These are phyloP conservation scores for Selenicereus undatus DNA, from an alignment of 148 eudicot species.

Conservation along the genomic window DNA sequence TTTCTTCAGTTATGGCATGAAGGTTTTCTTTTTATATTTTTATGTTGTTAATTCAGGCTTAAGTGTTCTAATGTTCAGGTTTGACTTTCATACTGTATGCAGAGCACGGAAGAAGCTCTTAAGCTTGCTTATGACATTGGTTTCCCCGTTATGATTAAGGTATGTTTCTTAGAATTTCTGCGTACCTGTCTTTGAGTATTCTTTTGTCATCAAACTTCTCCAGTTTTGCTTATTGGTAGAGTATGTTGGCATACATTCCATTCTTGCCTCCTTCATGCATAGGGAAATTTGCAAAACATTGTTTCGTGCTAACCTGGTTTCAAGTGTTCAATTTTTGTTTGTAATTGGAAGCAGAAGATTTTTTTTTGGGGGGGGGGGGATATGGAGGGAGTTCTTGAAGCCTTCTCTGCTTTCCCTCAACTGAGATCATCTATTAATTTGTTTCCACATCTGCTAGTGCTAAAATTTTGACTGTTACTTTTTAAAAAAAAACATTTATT, in stretches of 20 bases:
- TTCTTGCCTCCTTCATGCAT: background rate
- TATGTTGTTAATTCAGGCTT: background rate
- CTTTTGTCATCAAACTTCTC: background rate
- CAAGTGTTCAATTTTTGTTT: background rate
- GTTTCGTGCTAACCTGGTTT: background rate
- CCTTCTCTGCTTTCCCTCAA: too few relatives aligned
- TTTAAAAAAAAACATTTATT: too few relatives aligned
- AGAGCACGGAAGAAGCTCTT: constrained; percentile 92
- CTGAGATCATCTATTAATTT: background rate
- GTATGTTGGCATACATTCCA: background rate
- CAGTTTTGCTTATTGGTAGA: background rate
- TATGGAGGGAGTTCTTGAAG: background rate
- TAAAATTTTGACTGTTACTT: background rate
- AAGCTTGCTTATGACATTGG: constrained; percentile 83
- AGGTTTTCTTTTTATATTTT: background rate
- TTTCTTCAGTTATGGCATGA: background rate
- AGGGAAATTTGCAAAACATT: background rate
- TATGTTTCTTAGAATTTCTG: constrained; percentile 18
- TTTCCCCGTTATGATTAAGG: constrained; percentile 98
- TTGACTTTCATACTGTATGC: background rate
- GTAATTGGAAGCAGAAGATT: background rate
- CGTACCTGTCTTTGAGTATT: background rate
- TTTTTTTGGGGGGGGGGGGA: background rate
- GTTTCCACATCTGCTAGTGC: background rate
- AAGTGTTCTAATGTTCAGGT: constrained; percentile 9